phyloP scores from a whole-genome alignment of 257 asterid species.

The Fraxinus cuspidata region DNA sequence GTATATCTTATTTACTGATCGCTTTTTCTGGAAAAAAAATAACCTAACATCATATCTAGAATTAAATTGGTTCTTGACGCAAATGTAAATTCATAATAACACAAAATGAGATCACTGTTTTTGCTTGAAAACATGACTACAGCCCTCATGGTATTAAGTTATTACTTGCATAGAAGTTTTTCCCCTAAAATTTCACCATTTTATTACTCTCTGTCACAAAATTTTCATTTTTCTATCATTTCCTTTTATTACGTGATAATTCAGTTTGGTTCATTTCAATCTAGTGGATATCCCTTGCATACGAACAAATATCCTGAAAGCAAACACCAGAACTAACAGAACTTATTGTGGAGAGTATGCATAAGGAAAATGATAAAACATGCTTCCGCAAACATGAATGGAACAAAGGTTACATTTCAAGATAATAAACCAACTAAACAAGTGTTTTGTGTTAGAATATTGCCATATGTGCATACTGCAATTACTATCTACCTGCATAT shows the following conservation, averaged over 20 bases:
- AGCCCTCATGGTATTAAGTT: not conserved
- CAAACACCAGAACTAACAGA: not conserved
- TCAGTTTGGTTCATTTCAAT: not conserved
- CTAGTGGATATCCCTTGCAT: not conserved
- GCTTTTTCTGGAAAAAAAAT: not conserved
- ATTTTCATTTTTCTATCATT: not conserved
- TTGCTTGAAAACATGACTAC: conserved; percentile 4
- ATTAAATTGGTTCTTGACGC: not conserved
- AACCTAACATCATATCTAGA: conserved; percentile 14
- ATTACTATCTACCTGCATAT: conserved; percentile 68
- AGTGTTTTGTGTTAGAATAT: not conserved
- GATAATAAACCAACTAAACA: conserved; percentile 13
- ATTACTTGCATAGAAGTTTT: conserved; percentile 2
- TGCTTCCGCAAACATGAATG: conserved; percentile 11
- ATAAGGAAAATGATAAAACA: not conserved
- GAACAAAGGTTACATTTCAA: not conserved
- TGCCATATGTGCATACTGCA: conserved; percentile 10
- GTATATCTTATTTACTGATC: not conserved
- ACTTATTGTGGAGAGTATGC: not conserved
- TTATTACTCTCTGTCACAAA: not conserved
- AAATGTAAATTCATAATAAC: conserved; percentile 11
- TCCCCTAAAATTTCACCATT: conserved; percentile 3
- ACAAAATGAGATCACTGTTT: conserved; percentile 14
- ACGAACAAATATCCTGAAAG: not conserved
- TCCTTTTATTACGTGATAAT: not conserved